These are phyloP conservation scores for Fusarium sp. DNA, from an alignment of 2,329 filamentous ascomycete species.

Conservation along the genomic window DNA sequence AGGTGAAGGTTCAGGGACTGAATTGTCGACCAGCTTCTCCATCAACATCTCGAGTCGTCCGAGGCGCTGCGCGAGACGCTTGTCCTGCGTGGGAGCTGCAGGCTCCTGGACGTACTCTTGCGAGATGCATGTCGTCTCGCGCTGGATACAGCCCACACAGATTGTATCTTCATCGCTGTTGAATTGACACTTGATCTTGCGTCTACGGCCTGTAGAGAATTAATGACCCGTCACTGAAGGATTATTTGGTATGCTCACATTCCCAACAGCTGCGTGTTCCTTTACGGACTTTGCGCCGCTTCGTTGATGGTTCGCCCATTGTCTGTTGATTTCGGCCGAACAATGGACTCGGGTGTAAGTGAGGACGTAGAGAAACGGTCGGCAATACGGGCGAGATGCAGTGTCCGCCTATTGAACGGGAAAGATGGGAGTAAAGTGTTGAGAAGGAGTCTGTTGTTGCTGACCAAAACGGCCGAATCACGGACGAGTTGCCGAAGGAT, in stretches of 20 bases:
- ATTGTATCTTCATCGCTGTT: slow-evolving; percentile 52
- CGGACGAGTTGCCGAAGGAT: slow-evolving; percentile 16
- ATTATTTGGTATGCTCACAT: slow-evolving; percentile 54
- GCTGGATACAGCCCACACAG: slow-evolving; percentile 61
- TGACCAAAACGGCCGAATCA: slow-evolving; percentile 28
- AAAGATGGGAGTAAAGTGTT: not conserved
- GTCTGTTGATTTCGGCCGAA: slow-evolving; percentile 41
- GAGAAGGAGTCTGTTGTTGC: slow-evolving; percentile 4
- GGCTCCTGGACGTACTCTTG: slow-evolving; percentile 58
- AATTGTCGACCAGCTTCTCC: slow-evolving; percentile 57
- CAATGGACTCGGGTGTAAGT: not conserved
- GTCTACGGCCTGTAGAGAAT: slow-evolving; percentile 49
- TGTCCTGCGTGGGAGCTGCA: slow-evolving; percentile 50
- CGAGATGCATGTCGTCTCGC: slow-evolving; percentile 57
- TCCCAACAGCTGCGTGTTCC: slow-evolving; percentile 72
- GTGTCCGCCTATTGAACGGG: not conserved
- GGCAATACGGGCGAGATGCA: not conserved
- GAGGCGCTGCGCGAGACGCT: slow-evolving; percentile 57
- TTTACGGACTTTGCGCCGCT: slow-evolving; percentile 60
- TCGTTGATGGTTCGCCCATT: slow-evolving; percentile 37
- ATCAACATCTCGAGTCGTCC: slow-evolving; percentile 61
- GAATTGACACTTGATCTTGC: slow-evolving; percentile 67
- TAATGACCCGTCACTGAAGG: not conserved
- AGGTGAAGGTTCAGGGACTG: not conserved
- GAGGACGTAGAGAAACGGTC: not conserved